Evolutionary conservation across 441 rosid genomes (phyloP).

Genomic region (Bruguiera hainesii): DNA sequence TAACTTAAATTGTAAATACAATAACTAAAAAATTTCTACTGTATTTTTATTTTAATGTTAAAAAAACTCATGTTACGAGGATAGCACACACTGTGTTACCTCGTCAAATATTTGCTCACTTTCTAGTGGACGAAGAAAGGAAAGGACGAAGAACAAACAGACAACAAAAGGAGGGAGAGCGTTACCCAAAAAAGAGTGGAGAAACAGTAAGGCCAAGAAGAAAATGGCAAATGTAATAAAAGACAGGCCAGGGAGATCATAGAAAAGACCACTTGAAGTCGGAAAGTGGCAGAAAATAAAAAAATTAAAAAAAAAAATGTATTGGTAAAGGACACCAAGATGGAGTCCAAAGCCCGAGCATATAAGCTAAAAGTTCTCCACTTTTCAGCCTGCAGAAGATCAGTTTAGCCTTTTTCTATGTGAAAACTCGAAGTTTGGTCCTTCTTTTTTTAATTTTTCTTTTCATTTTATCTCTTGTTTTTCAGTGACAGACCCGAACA

Average conservation of each 20-base stretch:
- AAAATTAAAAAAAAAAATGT: not conserved
- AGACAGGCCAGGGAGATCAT: slow-evolving; percentile 17
- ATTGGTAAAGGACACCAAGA: slow-evolving; percentile 10
- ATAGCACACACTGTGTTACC: not conserved
- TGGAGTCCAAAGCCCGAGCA: slow-evolving; percentile 20
- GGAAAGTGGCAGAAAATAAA: not conserved
- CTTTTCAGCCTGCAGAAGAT: slow-evolving; percentile 21
- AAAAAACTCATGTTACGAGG: not conserved
- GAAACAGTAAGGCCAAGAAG: slow-evolving; percentile 17
- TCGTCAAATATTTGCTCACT: not conserved
- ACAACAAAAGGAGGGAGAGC: slow-evolving; percentile 4
- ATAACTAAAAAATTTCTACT: too few species aligned
- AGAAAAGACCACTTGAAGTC: not conserved
- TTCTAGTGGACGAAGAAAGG: not conserved
- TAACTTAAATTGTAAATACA: too few species aligned
- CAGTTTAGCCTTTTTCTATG: slow-evolving; percentile 8
- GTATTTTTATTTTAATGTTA: too few species aligned
- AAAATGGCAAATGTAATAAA: slow-evolving; percentile 31
- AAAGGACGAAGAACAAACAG: slow-evolving; percentile 20
- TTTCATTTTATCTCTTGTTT: not conserved
- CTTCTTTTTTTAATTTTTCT: not conserved
- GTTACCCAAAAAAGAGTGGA: too few species aligned
- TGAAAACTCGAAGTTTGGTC: not conserved
- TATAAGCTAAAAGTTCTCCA: slow-evolving; percentile 15
- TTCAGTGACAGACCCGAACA: slow-evolving; percentile 20